Evolutionary conservation across 2,329 filamentous ascomycete genomes (phyloP).

Genomic region (Sarocladium brachiariae): DNA sequence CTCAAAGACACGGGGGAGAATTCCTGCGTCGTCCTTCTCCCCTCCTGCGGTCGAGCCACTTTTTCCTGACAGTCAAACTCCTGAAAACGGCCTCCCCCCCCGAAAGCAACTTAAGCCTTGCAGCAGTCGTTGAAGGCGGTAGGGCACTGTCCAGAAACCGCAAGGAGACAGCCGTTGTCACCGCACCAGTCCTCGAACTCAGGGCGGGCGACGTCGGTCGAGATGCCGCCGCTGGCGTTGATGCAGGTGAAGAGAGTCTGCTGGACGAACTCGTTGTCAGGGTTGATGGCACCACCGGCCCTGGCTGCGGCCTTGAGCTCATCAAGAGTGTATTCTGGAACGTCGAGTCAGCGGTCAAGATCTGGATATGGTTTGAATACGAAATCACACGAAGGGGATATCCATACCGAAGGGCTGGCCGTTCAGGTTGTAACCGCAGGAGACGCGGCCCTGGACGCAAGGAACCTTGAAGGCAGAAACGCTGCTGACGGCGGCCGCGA

Average conservation of each 20-base stretch:
- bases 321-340: neutral
- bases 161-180: neutral
- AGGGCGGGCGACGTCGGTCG: neutral
- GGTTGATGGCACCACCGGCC: neutral
- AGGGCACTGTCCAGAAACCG: neutral
- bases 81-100: too few relatives aligned
- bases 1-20: too few relatives aligned
- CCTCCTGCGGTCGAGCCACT: too few relatives aligned
- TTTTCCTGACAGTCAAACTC: too few relatives aligned
- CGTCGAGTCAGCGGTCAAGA: neutral
- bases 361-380: too few relatives aligned
- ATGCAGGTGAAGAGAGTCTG: neutral
- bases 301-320: neutral
- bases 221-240: neutral
- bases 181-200: neutral
- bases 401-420: neutral
- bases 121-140: neutral
- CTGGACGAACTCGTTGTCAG: neutral
- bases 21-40: too few relatives aligned
- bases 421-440: conserved; percentile 1
- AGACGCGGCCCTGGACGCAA: neutral
- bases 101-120: neutral
- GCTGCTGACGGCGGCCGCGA: conserved; percentile 3
- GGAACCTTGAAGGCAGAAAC: neutral
- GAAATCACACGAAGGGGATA: too few relatives aligned